Conservation (phyloP, 192 early-diverging fungal species). For the Backusella westeae region DNA sequence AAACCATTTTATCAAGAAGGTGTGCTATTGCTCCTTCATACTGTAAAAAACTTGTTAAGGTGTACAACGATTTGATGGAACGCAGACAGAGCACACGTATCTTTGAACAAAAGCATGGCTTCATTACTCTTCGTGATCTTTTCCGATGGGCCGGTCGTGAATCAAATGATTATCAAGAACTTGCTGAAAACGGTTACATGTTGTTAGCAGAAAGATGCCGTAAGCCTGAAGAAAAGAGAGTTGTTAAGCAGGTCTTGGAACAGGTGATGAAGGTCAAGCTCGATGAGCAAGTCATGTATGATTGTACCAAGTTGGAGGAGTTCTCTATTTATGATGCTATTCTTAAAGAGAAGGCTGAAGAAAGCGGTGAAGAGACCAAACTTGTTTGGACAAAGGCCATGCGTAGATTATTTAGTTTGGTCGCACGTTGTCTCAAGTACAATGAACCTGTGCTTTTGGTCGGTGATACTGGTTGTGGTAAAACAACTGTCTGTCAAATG, state of each 20-base stretch:
- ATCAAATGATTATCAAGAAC: conserved; percentile 69
- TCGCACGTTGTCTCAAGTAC: conserved; percentile 73
- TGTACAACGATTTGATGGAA: conserved; percentile 79
- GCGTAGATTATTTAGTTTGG: conserved; percentile 85
- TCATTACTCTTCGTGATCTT: conserved; percentile 94
- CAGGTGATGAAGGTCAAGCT: conserved; percentile 72
- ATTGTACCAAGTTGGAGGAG: conserved; percentile 46
- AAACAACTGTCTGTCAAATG: conserved; percentile 97
- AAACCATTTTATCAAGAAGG: conserved; percentile 81
- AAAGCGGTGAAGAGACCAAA: conserved; percentile 31
- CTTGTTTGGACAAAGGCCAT: conserved; percentile 96
- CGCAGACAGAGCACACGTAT: conserved; percentile 78
- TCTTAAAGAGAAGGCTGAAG: conserved; percentile 19
- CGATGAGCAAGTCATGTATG: conserved; percentile 62
- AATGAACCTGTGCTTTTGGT: conserved; percentile 93
- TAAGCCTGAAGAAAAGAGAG: conserved; percentile 71
- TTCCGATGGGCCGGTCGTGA: conserved; percentile 96
- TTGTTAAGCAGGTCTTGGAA: conserved; percentile 85
- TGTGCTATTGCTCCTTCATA: conserved; percentile 89
- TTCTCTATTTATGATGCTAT: conserved; percentile 47
- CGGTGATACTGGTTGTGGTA: conserved; percentile 98
- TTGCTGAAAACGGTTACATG: conserved; percentile 97
- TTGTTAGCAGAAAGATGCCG: conserved; percentile 89
- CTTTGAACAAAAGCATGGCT: conserved; percentile 93
- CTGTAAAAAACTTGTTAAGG: conserved; percentile 78